A percentile compares a stretch with the other conserved stretches of the same genome.
phyloP scores from a whole-genome alignment of 495 filamentous ascomycete genomes.

The Pyrenula aspistea region DNA sequence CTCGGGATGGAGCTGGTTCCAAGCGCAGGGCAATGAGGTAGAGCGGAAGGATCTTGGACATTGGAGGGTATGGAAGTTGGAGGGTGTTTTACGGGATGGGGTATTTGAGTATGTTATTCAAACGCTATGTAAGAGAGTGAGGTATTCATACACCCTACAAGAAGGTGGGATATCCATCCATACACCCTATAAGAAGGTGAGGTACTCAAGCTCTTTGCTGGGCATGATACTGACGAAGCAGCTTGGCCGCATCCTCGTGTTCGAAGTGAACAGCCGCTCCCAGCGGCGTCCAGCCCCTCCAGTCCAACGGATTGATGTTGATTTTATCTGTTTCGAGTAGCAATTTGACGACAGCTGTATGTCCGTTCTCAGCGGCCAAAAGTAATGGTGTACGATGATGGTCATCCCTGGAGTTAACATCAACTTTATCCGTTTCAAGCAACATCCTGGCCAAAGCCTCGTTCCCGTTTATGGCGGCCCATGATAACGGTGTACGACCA shows the following conservation, averaged over 20 bases:
- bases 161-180: too few relatives aligned
- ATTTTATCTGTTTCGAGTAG: constrained; percentile 10
- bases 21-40: too few relatives aligned
- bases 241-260: not conserved
- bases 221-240: not conserved
- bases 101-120: too few relatives aligned
- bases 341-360: constrained; percentile 22
- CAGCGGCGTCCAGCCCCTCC: not conserved
- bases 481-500: constrained; percentile 32
- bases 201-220: too few relatives aligned
- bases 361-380: constrained; percentile 28
- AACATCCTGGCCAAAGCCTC: constrained; percentile 24
- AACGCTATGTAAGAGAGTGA: too few relatives aligned
- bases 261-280: not conserved
- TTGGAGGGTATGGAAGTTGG: too few relatives aligned
- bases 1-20: too few relatives aligned
- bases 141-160: too few relatives aligned
- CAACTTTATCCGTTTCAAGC: constrained; percentile 13
- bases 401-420: constrained; percentile 19
- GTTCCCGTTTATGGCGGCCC: constrained; percentile 32
- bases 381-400: constrained; percentile 27
- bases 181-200: too few relatives aligned
- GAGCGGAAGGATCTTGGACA: too few relatives aligned
- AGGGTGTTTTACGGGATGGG: too few relatives aligned
- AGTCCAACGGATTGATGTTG: not conserved